A percentile compares a stretch with the other conserved stretches of the same genome.
Conservation (phyloP, 495 filamentous ascomycete genomes). For the Staphylotrichum longicolle region DNA sequence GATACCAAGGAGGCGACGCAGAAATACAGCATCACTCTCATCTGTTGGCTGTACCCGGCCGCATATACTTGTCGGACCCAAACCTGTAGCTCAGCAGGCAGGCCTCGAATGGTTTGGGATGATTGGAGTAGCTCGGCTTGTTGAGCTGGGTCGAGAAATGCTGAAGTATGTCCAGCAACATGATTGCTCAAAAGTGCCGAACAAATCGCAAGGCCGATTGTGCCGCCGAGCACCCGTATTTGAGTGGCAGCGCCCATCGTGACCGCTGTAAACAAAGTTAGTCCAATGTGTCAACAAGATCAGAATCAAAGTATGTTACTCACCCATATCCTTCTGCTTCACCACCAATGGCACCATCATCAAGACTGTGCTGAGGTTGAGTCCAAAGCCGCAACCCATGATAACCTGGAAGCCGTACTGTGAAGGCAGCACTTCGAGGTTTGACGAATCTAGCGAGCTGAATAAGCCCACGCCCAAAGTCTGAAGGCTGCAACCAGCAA, state of each 20-base stretch:
- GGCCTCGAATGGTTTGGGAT: not conserved
- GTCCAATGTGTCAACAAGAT: not conserved
- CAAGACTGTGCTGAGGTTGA: conserved; percentile 41
- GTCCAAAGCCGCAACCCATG: conserved; percentile 47
- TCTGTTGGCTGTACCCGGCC: not conserved
- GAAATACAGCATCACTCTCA: conserved; percentile 4
- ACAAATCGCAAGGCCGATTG: conserved; percentile 40
- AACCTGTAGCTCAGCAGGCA: not conserved
- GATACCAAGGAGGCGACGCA: not conserved
- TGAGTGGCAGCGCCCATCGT: conserved; percentile 47
- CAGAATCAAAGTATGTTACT: conserved; percentile 10
- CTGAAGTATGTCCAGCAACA: not conserved
- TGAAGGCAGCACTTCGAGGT: conserved; percentile 29
- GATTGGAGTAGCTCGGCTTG: not conserved
- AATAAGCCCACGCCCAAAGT: conserved; percentile 47
- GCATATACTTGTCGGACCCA: not conserved
- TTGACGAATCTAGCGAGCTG: conserved; percentile 35
- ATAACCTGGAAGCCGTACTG: conserved; percentile 48
- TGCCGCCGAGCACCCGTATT: conserved; percentile 51
- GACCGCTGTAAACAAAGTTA: conserved; percentile 12
- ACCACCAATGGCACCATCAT: conserved; percentile 43
- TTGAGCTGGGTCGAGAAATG: not conserved
- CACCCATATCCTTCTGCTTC: conserved; percentile 44
- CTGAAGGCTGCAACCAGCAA: conserved; percentile 44
- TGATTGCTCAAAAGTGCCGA: conserved; percentile 22